Base-by-base conservation (phyloP, 805 yeast species). In the Ogataea methanolica region DNA sequence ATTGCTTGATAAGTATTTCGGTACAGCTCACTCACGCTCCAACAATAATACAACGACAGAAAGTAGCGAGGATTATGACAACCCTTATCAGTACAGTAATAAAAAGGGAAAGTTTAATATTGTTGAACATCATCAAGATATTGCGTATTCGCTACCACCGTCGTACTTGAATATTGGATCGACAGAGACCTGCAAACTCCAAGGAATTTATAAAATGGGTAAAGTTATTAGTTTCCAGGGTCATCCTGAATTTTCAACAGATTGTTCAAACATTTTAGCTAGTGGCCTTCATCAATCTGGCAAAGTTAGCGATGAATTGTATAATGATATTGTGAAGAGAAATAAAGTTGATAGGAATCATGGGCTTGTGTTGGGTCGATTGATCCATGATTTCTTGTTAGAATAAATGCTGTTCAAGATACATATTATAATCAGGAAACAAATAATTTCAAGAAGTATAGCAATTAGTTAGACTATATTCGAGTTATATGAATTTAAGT, bases 191-290 rank as follows among this genome's bases (percentile, higher is more conserved):
- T 85, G 96, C 52, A 57, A 66, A 1, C 67, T 78, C 34, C 97
- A 90, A 66, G 95, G 96, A 0, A 67, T 87, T 29, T 76, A 76
- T 46, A 75, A 77, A 37, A 71, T 74, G 0, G 60, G 71, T 21
- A 71, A 74, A 39, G 45, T 85, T 7, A 65, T 90, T 21, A 79
- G 94, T 0, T 77, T 89, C 55, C 97, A 90, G 65, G 96, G 96
- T 0, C 97, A 90, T 59, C 97, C 97, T 0, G 97, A 90, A 62
- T 90, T 87, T 58, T 59, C 68, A 23, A 67, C 69, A 0, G 71
- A 64, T 3, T 60, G 61, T 19, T 61, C 65, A 2, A 38, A 50
- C 3, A 39, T 37, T 1, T 26, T 58, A 26, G 43, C 49, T 15
- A 43, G 48, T 6, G 31, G 26, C 4, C 39, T 46, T 22, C 17